Base-by-base conservation (phyloP, 179 eudicot genomes). In the Patellifolia procumbens region DNA sequence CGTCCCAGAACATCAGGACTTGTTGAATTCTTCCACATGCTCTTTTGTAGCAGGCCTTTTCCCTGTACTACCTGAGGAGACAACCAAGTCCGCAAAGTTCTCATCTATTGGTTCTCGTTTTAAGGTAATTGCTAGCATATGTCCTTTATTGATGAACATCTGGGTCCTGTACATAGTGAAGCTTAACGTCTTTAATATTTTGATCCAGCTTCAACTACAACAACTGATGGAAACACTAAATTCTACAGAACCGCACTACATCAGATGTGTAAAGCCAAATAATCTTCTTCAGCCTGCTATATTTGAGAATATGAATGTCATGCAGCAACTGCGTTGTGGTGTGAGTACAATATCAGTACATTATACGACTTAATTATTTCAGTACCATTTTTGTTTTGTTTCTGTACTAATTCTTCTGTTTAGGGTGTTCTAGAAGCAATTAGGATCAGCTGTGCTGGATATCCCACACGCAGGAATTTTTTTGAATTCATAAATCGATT, bases 401-500 rank as follows among this genome's bases (percentile, higher is more conserved):
- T 68, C 51, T 72, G 55, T 76, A 70, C 74, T 69, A 75, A 80
- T 68, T 76, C 79, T 88, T 84, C 79, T 80, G 83, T 85, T 73
- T 83, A 95, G 99, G 99, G 99, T 86, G 99, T 95, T 85, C 88
- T 95, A 66, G 98, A 95, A 86, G 99, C 98, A 80, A 95, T 95
- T 78, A 90, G 97, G 81, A 93, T 95, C 68, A 95, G 99, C 81
- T 89, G 93, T 83, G 96, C 99, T 70, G 99, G 99, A 72, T 95
- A 93, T 85, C 99, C 99, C 29, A 93, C 99, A 73, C 86, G 90
- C 29, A 87, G 89, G 83, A 83, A 91, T 35, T 95, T 95, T 86
- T 88, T 77, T 72, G 98, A 93, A 72, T 95, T 95, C 78, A 82
- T 91, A 32, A 81, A 72, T 80, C 96, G 99, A 37, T 95, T 95